Conservation (phyloP, 768 basidiomycete genomes). For the Lentinula sp. region DNA sequence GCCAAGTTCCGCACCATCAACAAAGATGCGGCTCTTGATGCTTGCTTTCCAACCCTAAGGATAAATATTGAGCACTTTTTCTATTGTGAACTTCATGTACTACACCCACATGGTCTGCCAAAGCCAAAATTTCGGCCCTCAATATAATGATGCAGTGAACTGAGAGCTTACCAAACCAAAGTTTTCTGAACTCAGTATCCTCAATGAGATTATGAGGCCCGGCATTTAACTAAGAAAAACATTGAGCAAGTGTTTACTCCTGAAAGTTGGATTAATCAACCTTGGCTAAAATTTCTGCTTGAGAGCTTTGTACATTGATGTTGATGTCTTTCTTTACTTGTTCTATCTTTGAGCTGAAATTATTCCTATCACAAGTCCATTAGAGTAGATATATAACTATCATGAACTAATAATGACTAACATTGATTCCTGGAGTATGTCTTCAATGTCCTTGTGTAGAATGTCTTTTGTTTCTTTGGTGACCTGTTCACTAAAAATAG, state of each 20-base stretch:
- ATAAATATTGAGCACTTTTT: too few relatives aligned
- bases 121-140: not conserved
- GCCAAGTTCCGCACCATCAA: slow-evolving; percentile 13
- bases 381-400: not conserved
- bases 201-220: slow-evolving; percentile 17
- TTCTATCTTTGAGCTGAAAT: not conserved
- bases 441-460: not conserved
- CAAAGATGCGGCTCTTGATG: slow-evolving; percentile 14
- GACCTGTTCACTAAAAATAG: not conserved
- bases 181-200: slow-evolving; percentile 13
- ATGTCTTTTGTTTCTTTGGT: not conserved
- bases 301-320: not conserved
- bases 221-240: slow-evolving; percentile 11
- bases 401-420: not conserved
- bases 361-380: not conserved
- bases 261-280: not conserved
- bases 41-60: slow-evolving; percentile 15
- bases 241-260: not conserved
- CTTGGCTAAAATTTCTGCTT: not conserved
- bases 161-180: slow-evolving; percentile 14
- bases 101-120: slow-evolving; percentile 11
- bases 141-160: not conserved
- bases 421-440: not conserved
- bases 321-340: not conserved
- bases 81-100: not conserved